These are phyloP conservation scores for Elsinoe arachidis DNA, from an alignment of 2,329 filamentous ascomycete genomes.

Conservation along the genomic window DNA sequence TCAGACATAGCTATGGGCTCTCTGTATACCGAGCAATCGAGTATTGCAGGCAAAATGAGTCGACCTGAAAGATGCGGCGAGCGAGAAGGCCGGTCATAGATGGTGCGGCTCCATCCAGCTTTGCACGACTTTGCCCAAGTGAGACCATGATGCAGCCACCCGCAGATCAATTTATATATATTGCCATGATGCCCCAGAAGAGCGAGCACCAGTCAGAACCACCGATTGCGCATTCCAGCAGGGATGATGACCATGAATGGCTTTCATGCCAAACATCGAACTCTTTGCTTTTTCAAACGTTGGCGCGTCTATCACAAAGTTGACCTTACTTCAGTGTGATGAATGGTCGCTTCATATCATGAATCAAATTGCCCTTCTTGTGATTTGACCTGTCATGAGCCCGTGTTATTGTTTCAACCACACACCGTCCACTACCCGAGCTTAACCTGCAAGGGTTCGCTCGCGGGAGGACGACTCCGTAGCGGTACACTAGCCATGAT, in stretches of 20 bases:
- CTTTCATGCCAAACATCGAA: not conserved
- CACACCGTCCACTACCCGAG: not conserved
- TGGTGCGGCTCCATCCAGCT: not conserved
- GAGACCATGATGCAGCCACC: slow-evolving; percentile 5
- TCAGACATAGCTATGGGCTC: too few species aligned
- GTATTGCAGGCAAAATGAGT: too few species aligned
- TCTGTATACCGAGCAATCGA: too few species aligned
- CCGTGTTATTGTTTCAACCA: slow-evolving; percentile 6
- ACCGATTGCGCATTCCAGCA: not conserved
- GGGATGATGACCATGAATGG: slow-evolving; percentile 1
- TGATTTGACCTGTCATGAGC: not conserved
- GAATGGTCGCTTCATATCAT: not conserved
- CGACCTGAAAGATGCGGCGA: too few species aligned
- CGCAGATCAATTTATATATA: slow-evolving; percentile 4
- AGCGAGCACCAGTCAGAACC: not conserved
- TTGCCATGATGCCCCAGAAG: not conserved
- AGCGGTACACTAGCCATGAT: slow-evolving; percentile 6
- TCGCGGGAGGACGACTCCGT: not conserved
- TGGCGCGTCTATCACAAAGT: not conserved
- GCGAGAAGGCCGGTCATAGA: not conserved
- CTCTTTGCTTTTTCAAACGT: not conserved
- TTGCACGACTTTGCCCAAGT: not conserved
- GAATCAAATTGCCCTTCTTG: not conserved
- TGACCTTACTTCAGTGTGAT: not conserved
- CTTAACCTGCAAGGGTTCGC: slow-evolving; percentile 3